Base-by-base conservation (phyloP, 2,329 filamentous ascomycete species). In the Ophiocordyceps polyrhachis-furcata region DNA sequence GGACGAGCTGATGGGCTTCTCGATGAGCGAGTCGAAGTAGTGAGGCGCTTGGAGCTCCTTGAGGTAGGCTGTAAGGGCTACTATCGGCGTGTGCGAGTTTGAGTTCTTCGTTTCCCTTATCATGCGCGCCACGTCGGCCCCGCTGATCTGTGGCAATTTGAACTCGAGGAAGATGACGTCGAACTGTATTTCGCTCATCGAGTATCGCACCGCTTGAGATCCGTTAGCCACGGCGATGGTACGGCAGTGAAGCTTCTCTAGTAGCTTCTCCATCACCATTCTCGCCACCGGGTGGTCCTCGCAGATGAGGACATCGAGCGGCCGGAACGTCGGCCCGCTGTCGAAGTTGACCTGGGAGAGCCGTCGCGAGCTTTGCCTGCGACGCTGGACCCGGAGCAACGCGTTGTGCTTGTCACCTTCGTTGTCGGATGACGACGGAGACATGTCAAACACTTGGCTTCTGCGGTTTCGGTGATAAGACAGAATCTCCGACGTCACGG, bases 91-190 rank as follows among this genome's bases (percentile, higher is more conserved):
- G 53, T 91, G 80, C 0, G 84, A 83, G 58, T 98, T 98, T 47
- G 85, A 78, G 59, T 95, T 95, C 65, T 89, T 91, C 1, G 89
- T 95, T 58, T 96, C 89, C 42, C 91, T 80, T 52, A 98, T 87
- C 91, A 98, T 98, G 31, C 91, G 82, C 43, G 91, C 89, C 46
- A 98, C 85, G 58, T 98, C 91, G 13, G 86, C 83, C 21, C 91
- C 91, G 54, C 87, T 96, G 56, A 96, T 87, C 56, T 93, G 86
- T 11, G 91, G 89, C 41, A 98, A 69, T 59, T 89, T 93, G 66
- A 87, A 95, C 62, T 98, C 91, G 62, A 94, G 89, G 69, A 98
- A 91, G 58, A 98, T 95, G 54, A 95, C 86, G 62, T 98, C 91
- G 57, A 96, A 98, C 57, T 96, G 93, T 58, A 98, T 89, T 58